phyloP scores from a whole-genome alignment of 768 basidiomycete species.

The Lactarius vividus region DNA sequence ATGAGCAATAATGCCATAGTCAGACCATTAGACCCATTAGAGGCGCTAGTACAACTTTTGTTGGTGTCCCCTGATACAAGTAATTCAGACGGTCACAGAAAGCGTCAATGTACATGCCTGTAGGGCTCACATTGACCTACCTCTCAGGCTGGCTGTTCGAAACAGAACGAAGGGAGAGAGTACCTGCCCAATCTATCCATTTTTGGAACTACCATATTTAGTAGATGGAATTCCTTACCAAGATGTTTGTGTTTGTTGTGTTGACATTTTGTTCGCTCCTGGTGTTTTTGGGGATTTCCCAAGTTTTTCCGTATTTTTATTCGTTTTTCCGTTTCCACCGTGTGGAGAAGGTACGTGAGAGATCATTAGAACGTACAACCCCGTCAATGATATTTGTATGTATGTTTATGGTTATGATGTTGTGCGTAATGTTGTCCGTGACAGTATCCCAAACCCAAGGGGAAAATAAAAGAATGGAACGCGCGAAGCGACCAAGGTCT shows the following conservation, averaged over 20 bases:
- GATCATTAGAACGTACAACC: conserved; percentile 23
- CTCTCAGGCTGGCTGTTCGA: background rate
- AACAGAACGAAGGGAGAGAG: background rate
- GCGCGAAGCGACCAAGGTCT: conserved; percentile 19
- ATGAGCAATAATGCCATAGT: background rate
- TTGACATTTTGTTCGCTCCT: background rate
- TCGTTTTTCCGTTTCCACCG: background rate
- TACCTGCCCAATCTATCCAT: background rate
- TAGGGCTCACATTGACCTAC: background rate
- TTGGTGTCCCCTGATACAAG: background rate
- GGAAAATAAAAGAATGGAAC: background rate
- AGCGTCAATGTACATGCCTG: background rate
- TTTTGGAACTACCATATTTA: background rate
- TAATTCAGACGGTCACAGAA: background rate
- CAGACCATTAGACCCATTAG: background rate
- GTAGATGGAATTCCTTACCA: background rate
- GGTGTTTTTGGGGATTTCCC: conserved; percentile 9
- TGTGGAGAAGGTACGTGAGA: background rate
- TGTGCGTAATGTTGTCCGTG: conserved; percentile 18
- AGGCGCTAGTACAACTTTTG: background rate
- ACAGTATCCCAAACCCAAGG: conserved; percentile 22
- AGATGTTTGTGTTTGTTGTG: background rate
- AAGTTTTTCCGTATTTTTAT: background rate
- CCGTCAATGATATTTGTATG: conserved; percentile 18
- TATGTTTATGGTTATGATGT: conserved; percentile 17